Conservation (phyloP, 2,329 filamentous ascomycete species). For the Bipolaris victoriae region DNA sequence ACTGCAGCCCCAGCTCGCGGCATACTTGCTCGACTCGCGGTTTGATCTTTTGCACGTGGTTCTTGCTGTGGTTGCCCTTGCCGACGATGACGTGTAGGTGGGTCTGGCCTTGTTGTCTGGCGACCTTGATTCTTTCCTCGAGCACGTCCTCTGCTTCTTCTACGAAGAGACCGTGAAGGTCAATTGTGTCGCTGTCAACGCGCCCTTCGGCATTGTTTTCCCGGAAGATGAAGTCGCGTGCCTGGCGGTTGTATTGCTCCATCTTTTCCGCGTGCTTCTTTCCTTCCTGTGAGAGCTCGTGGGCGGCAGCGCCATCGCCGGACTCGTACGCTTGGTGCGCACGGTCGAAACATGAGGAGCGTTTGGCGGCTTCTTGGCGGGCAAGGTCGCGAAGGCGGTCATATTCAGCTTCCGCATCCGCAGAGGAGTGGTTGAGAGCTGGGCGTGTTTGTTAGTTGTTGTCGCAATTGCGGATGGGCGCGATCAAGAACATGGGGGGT, state of each 20-base stretch:
- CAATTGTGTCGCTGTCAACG: constrained; percentile 81
- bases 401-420: constrained; percentile 76
- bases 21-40: constrained; percentile 91
- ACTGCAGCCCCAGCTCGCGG: constrained; percentile 80
- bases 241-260: constrained; percentile 88
- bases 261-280: constrained; percentile 84
- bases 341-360: constrained; percentile 74
- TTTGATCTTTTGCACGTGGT: constrained; percentile 91
- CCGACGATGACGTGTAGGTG: constrained; percentile 96
- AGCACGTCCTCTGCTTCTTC: constrained; percentile 94
- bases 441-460: constrained; percentile 6
- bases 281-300: constrained; percentile 81
- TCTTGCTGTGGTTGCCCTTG: constrained; percentile 84
- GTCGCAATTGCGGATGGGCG: background rate
- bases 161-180: constrained; percentile 92
- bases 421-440: constrained; percentile 47
- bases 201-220: constrained; percentile 85
- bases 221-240: constrained; percentile 91
- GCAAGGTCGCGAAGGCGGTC: constrained; percentile 87
- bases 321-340: constrained; percentile 76
- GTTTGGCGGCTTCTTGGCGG: constrained; percentile 78
- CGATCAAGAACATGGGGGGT: background rate
- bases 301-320: constrained; percentile 83
- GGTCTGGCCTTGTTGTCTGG: constrained; percentile 72
- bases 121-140: constrained; percentile 81